phyloP scores from a whole-genome alignment of 2,329 filamentous ascomycete genomes.

The Aspergillus brasiliensis region DNA sequence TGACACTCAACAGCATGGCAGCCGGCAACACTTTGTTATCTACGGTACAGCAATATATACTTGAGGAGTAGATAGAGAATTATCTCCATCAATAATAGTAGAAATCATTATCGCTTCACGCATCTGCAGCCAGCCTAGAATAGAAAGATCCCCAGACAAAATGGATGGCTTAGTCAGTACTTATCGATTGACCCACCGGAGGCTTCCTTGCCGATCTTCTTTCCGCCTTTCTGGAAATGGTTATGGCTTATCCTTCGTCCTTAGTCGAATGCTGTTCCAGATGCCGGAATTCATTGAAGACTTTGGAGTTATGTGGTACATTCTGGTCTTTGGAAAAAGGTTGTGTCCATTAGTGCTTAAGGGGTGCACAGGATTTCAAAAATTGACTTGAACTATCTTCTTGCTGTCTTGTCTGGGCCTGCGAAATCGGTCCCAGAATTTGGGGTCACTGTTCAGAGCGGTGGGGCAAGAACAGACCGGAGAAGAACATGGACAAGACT shows the following conservation, averaged over 20 bases:
- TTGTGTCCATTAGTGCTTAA: no score
- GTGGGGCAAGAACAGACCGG: not conserved
- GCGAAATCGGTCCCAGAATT: constrained; percentile 1
- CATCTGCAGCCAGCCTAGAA: no score
- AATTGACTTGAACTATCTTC: not conserved
- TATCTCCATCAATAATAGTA: no score
- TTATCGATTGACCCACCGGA: not conserved
- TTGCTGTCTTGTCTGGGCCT: not conserved
- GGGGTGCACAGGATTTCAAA: no score
- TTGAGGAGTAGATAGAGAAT: no score
- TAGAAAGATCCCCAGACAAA: no score
- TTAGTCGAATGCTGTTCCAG: not conserved
- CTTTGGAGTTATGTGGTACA: no score
- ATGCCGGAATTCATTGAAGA: no score
- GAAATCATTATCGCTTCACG: no score
- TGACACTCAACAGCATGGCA: not conserved
- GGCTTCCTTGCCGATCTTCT: not conserved
- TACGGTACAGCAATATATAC: no score
- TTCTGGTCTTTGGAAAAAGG: no score
- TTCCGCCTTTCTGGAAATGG: not conserved
- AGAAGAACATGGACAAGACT: not conserved
- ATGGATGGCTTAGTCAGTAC: not conserved
- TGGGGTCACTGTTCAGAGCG: not conserved
- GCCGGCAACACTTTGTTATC: not conserved
- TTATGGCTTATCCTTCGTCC: not conserved